A percentile compares a stretch with the other conserved stretches of the same genome.
phyloP scores from a whole-genome alignment of 1,284 basidiomycete genomes.

The Trametes polyzona region DNA sequence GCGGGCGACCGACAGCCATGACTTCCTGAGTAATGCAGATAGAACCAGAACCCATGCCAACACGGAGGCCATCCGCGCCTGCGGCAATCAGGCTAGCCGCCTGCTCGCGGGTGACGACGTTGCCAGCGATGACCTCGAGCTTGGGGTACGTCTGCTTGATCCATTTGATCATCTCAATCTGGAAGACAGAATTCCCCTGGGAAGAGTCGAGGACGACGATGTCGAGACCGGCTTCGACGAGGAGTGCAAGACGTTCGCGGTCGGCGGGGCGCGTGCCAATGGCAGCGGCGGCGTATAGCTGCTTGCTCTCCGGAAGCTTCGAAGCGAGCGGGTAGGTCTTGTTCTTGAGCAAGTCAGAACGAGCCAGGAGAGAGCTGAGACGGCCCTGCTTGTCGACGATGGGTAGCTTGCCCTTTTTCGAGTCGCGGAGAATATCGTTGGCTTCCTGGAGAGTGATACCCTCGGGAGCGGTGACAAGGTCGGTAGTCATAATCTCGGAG shows the following conservation, averaged over 20 bases:
- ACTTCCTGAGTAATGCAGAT: slow-evolving; percentile 99
- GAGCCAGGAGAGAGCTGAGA: slow-evolving; percentile 88
- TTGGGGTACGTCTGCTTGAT: slow-evolving; percentile 87
- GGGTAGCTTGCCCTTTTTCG: slow-evolving; percentile 98
- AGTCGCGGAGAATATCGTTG: slow-evolving; percentile 93
- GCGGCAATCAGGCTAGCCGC: slow-evolving; percentile 93
- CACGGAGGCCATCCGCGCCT: slow-evolving; percentile 91
- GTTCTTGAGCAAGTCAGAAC: slow-evolving; percentile 97
- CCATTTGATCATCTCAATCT: slow-evolving; percentile 95
- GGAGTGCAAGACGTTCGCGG: slow-evolving; percentile 81
- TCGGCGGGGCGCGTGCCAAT: slow-evolving; percentile 94
- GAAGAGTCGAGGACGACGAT: slow-evolving; percentile 96
- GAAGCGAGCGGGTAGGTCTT: slow-evolving; percentile 96
- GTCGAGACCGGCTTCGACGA: slow-evolving; percentile 95
- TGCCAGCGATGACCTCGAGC: slow-evolving; percentile 94
- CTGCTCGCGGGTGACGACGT: slow-evolving; percentile 98
- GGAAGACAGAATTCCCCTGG: slow-evolving; percentile 95
- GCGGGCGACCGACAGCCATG: slow-evolving; percentile 99
- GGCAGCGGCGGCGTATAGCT: slow-evolving; percentile 97
- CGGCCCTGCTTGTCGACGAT: slow-evolving; percentile 80
- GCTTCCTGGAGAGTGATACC: slow-evolving; percentile 92
- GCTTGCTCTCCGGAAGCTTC: slow-evolving; percentile 92
- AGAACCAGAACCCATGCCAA: slow-evolving; percentile 98
- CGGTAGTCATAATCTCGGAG: slow-evolving; percentile 89
- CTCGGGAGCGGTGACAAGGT: slow-evolving; percentile 80